Percentiles rank a stretch among this genome's conserved stretches.
Evolutionary conservation across 148 eudicot species (phyloP).

Genomic region (Spergularia bocconei): DNA sequence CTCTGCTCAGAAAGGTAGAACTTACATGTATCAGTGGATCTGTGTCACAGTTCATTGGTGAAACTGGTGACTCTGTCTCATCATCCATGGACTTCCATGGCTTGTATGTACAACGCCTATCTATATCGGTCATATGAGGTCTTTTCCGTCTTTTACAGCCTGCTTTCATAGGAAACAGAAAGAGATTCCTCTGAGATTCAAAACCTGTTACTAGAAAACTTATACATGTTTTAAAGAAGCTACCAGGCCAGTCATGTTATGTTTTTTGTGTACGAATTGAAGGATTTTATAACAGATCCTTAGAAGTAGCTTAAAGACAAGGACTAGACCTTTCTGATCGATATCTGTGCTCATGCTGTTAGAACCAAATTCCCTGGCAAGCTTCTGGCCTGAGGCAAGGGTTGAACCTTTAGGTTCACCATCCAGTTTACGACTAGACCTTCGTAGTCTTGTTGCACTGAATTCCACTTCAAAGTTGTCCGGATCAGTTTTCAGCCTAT

Average conservation of each 20-base stretch:
- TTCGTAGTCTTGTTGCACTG: conserved; percentile 42
- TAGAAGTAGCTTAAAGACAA: background rate
- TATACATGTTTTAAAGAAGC: background rate
- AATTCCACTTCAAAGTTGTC: conserved; percentile 56
- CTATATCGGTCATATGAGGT: conserved; percentile 12
- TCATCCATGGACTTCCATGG: conserved; percentile 27
- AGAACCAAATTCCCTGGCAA: conserved; percentile 28
- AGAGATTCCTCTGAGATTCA: background rate
- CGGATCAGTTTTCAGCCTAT: conserved; percentile 55
- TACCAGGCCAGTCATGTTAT: too few relatives aligned
- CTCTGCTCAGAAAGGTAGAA: background rate
- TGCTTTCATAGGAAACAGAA: conserved; percentile 24
- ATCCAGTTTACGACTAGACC: conserved; percentile 47
- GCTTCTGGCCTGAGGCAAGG: conserved; percentile 22
- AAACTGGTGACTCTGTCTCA: conserved; percentile 16
- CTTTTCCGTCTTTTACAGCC: conserved; percentile 31
- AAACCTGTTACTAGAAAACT: background rate
- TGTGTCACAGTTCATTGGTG: conserved; percentile 21
- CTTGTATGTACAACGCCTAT: conserved; percentile 42
- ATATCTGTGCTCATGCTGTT: conserved; percentile 9
- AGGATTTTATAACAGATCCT: background rate
- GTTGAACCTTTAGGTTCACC: conserved; percentile 31
- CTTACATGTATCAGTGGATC: conserved; percentile 37
- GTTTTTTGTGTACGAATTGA: background rate
- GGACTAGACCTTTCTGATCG: conserved; percentile 23